phyloP scores from a whole-genome alignment of 2,329 filamentous ascomycete species.

The Colletotrichum higginsianum region DNA sequence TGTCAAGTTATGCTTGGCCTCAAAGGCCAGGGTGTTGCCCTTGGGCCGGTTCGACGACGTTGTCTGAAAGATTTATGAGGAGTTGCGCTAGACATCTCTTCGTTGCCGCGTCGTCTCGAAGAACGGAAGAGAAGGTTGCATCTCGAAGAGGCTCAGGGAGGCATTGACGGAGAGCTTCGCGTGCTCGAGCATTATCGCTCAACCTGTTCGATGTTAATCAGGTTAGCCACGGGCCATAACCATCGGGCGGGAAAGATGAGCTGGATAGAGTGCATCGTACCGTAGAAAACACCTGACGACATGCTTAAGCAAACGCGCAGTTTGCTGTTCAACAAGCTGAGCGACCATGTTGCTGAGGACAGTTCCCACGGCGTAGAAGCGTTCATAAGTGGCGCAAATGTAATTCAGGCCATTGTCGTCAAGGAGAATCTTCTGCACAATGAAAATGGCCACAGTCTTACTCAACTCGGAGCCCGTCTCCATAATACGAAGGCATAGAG shows the following conservation, averaged over 20 bases:
- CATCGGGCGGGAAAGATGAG: not conserved
- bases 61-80: conserved; percentile 95
- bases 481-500: conserved; percentile 97
- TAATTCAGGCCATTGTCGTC: conserved; percentile 98
- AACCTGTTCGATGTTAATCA: conserved; percentile 69
- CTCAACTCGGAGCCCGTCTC: conserved; percentile 98
- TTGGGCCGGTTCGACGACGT: conserved; percentile 70
- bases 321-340: conserved; percentile 97
- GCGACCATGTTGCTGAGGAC: conserved; percentile 99
- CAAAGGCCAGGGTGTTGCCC: conserved; percentile 48
- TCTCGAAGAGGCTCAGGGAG: conserved; percentile 98
- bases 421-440: conserved; percentile 97
- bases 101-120: conserved; percentile 96
- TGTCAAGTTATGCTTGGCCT: conserved; percentile 14
- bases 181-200: conserved; percentile 95
- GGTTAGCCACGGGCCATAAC: not conserved
- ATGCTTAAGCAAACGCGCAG: conserved; percentile 94
- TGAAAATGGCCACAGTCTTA: conserved; percentile 99
- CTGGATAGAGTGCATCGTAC: conserved; percentile 65
- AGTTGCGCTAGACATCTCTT: conserved; percentile 98
- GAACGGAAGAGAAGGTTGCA: conserved; percentile 95
- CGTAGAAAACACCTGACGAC: conserved; percentile 97
- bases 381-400: conserved; percentile 98
- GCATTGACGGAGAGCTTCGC: conserved; percentile 95
- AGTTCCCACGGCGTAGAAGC: conserved; percentile 97